phyloP scores from a whole-genome alignment of 257 asterid genomes.

The Buddleja alternifolia region DNA sequence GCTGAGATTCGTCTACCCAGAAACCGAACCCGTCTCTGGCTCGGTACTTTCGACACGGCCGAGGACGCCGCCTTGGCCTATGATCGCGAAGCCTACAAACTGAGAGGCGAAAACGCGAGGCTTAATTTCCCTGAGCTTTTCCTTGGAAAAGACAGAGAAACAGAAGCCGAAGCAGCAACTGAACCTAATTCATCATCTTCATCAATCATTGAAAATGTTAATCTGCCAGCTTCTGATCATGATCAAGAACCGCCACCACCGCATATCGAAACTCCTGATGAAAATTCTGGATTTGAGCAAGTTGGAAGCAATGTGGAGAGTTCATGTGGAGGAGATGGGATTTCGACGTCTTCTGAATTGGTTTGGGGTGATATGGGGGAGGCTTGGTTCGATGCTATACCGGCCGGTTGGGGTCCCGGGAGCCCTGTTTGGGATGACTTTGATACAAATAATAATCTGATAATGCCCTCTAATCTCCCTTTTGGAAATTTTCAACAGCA shows the following conservation, averaged over 20 bases:
- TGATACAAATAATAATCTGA: slow-evolving; percentile 56
- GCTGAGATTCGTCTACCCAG: slow-evolving; percentile 94
- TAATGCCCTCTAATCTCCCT: slow-evolving; percentile 68
- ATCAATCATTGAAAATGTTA: neutral
- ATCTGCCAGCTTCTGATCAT: neutral
- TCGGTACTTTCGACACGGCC: slow-evolving; percentile 90
- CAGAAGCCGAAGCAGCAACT: neutral
- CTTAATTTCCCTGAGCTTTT: slow-evolving; percentile 86
- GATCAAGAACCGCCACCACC: slow-evolving; percentile 28
- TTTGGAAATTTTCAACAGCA: slow-evolving; percentile 49
- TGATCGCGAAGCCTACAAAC: slow-evolving; percentile 85
- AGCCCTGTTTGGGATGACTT: slow-evolving; percentile 91
- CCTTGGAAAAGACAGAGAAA: slow-evolving; percentile 48
- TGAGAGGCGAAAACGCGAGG: slow-evolving; percentile 84
- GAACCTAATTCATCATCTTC: slow-evolving; percentile 24
- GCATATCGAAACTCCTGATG: slow-evolving; percentile 31
- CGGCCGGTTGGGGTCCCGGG: slow-evolving; percentile 88
- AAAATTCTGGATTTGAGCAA: slow-evolving; percentile 36
- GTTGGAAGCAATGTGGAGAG: slow-evolving; percentile 36
- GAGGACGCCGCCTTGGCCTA: slow-evolving; percentile 96
- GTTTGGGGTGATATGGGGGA: slow-evolving; percentile 81
- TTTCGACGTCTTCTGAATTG: slow-evolving; percentile 54
- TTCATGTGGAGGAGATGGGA: slow-evolving; percentile 15
- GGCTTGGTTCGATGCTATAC: slow-evolving; percentile 68
- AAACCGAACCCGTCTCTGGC: slow-evolving; percentile 93